Percentiles rank a stretch among this genome's conserved stretches.
phyloP scores from a whole-genome alignment of 208 protist species.

The Leishmania turanica region DNA sequence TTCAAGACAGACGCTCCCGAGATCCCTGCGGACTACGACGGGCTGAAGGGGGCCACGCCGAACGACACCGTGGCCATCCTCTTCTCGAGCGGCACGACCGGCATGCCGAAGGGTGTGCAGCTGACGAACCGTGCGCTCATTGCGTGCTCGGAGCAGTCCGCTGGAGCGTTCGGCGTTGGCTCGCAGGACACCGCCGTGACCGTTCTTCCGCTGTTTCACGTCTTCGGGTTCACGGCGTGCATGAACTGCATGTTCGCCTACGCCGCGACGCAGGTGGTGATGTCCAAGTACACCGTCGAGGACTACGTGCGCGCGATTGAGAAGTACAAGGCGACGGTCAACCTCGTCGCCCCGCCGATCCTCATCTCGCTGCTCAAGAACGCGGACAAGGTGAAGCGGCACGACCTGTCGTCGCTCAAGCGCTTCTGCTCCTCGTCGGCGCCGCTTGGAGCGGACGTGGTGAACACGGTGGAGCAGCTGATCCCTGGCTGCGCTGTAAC shows the following conservation, averaged over 20 bases:
- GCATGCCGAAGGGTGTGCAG: slow-evolving; percentile 65
- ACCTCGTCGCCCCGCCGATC: slow-evolving; percentile 80
- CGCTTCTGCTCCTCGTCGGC: slow-evolving; percentile 58
- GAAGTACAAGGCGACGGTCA: slow-evolving; percentile 50
- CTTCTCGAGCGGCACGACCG: slow-evolving; percentile 51
- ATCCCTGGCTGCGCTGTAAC: slow-evolving; percentile 21
- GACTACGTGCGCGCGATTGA: slow-evolving; percentile 40
- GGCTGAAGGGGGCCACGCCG: slow-evolving; percentile 13
- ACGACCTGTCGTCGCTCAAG: slow-evolving; percentile 22
- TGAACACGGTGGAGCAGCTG: slow-evolving; percentile 21
- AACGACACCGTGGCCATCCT: slow-evolving; percentile 49
- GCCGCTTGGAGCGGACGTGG: slow-evolving; percentile 50
- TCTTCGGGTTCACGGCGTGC: slow-evolving; percentile 71
- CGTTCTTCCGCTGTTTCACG: slow-evolving; percentile 86
- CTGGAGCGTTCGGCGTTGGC: background rate
- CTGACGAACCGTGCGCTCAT: slow-evolving; percentile 35
- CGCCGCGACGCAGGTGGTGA: slow-evolving; percentile 33
- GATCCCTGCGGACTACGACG: slow-evolving; percentile 40
- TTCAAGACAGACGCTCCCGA: slow-evolving; percentile 17
- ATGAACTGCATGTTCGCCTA: slow-evolving; percentile 34
- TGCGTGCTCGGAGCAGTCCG: slow-evolving; percentile 38
- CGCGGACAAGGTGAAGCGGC: slow-evolving; percentile 38
- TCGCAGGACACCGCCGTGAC: slow-evolving; percentile 34
- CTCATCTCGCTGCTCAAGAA: slow-evolving; percentile 64
- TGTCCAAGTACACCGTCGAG: slow-evolving; percentile 50